Conservation (phyloP, 768 basidiomycete genomes). For the Leccinum longicurvipes region DNA sequence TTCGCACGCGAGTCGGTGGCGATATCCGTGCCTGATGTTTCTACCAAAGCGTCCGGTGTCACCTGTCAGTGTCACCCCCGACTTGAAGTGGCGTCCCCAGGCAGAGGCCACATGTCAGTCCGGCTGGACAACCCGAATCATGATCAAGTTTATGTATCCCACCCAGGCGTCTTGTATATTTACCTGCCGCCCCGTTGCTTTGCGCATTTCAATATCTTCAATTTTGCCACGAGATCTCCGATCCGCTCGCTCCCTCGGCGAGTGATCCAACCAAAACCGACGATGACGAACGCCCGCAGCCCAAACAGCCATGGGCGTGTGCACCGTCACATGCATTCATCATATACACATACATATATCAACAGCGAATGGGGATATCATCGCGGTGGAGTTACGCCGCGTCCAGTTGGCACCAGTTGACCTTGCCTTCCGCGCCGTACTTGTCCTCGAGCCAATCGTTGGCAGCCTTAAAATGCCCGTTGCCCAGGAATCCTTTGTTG, state of each 20-base stretch:
- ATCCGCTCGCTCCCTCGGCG: slow-evolving; percentile 11
- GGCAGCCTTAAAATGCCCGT: slow-evolving; percentile 82
- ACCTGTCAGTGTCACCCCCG: slow-evolving; percentile 1
- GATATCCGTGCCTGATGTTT: slow-evolving; percentile 7
- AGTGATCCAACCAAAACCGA: background rate
- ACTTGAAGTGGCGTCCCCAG: slow-evolving; percentile 4
- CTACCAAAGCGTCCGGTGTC: slow-evolving; percentile 17
- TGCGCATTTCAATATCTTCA: slow-evolving; percentile 26
- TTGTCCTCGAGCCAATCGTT: slow-evolving; percentile 82
- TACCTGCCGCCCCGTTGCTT: slow-evolving; percentile 12
- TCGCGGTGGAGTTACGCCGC: slow-evolving; percentile 14
- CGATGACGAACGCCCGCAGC: slow-evolving; percentile 17
- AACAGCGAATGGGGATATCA: slow-evolving; percentile 25
- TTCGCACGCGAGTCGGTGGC: slow-evolving; percentile 22
- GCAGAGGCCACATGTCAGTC: slow-evolving; percentile 8
- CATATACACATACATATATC: slow-evolving; percentile 24
- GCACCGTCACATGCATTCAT: slow-evolving; percentile 12
- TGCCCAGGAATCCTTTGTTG: slow-evolving; percentile 78
- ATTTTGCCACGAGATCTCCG: slow-evolving; percentile 19
- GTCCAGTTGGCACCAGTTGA: slow-evolving; percentile 68
- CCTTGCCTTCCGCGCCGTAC: slow-evolving; percentile 68
- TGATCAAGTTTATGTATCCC: background rate
- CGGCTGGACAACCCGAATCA: slow-evolving; percentile 9
- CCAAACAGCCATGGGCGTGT: slow-evolving; percentile 12
- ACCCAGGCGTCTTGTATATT: background rate